Evolutionary conservation across 2,329 filamentous ascomycete species (phyloP).

Genomic region (Penicillium digitatum): DNA sequence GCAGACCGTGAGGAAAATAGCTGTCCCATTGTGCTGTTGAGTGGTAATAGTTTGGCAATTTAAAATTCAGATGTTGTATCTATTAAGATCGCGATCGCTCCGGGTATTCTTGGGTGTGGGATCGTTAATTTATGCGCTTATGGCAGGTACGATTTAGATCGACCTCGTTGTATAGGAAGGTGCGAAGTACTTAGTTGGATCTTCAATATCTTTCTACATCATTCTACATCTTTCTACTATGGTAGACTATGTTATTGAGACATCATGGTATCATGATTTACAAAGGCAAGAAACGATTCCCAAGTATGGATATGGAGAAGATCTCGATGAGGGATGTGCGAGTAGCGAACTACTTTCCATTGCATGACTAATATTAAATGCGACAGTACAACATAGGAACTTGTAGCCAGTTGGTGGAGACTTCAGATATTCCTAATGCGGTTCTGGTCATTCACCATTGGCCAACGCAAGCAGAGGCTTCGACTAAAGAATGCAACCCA

Average conservation of each 20-base stretch:
- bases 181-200: not conserved
- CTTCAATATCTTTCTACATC: not conserved
- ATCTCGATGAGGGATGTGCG: not conserved
- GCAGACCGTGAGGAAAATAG: no score
- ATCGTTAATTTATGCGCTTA: no score
- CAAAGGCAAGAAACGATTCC: not conserved
- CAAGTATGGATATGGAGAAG: not conserved
- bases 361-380: not conserved
- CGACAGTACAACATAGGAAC: no score
- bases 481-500: conserved; percentile 17
- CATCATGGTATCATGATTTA: not conserved
- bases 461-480: conserved; percentile 3
- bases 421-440: conserved; percentile 7
- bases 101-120: no score
- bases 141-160: not conserved
- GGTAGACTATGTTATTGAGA: not conserved
- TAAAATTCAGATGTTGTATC: no score
- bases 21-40: no score
- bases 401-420: not conserved
- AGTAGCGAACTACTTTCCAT: not conserved
- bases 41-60: no score
- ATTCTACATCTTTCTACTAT: not conserved
- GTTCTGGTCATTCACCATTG: not conserved
- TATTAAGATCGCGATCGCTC: no score
- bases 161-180: not conserved